Evolutionary conservation across 2,329 filamentous ascomycete genomes (phyloP).

Genomic region (Sclerotinia glacialis): DNA sequence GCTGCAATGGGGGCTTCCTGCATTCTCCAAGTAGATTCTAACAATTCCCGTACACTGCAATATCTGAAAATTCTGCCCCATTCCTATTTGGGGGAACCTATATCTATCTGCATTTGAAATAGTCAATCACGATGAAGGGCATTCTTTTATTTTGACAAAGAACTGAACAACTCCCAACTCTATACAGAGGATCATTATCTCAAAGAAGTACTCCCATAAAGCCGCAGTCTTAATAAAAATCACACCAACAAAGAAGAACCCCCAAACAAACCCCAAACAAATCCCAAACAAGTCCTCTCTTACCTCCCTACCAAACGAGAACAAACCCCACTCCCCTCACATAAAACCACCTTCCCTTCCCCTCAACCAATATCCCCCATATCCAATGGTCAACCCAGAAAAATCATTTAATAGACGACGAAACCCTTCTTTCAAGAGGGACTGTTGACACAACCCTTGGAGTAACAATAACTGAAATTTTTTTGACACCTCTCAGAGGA

Average conservation of each 20-base stretch:
- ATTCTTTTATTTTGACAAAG: background rate
- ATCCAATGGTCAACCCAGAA: background rate
- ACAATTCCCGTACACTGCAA: no score
- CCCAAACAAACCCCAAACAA: background rate
- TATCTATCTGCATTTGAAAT: no score
- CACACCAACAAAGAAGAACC: background rate
- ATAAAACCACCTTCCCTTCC: background rate
- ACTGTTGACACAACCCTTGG: background rate
- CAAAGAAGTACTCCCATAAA: background rate
- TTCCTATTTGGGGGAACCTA: no score
- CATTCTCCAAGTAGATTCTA: no score
- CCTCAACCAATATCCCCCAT: background rate
- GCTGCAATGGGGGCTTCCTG: conserved; percentile 1
- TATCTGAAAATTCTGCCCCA: no score
- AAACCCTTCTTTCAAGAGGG: background rate
- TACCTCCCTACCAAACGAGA: background rate
- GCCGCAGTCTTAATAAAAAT: no score
- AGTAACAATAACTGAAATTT: background rate
- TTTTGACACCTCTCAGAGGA: background rate
- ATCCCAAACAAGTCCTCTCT: accelerated
- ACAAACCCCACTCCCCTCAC: background rate
- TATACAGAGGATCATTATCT: background rate
- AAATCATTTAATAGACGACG: background rate
- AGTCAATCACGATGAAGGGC: background rate
- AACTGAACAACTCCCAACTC: background rate